A percentile compares a stretch with the other conserved stretches of the same genome.
Evolutionary conservation across 2,329 filamentous ascomycete genomes (phyloP).

Genomic region (Trichoderma hamatum): DNA sequence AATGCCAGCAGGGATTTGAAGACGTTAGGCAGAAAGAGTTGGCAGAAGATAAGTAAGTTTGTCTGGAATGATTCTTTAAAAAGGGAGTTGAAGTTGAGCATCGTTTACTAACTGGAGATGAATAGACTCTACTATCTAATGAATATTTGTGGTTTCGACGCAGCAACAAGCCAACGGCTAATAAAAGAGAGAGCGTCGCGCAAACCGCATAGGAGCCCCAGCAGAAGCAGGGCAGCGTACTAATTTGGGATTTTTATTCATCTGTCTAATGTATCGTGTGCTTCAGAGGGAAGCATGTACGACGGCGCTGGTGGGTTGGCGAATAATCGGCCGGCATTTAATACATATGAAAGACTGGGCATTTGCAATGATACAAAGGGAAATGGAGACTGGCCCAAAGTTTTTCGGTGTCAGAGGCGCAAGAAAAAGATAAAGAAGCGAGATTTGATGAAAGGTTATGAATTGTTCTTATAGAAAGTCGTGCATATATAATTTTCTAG

Average conservation of each 20-base stretch:
- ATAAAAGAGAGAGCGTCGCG: constrained; percentile 46
- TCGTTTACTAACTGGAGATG: constrained; percentile 31
- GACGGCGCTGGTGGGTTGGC: constrained; percentile 3
- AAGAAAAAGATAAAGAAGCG: neutral
- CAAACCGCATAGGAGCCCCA: constrained; percentile 35
- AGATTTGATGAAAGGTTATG: constrained; percentile 18
- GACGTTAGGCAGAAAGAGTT: constrained; percentile 69
- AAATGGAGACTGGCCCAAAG: neutral
- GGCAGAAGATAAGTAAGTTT: constrained; percentile 73
- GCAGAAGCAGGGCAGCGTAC: constrained; percentile 30
- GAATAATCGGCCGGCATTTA: neutral
- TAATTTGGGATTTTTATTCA: constrained; percentile 8
- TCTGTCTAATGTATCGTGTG: constrained; percentile 10
- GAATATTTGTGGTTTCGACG: constrained; percentile 57
- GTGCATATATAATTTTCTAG: constrained; percentile 6
- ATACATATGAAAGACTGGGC: neutral
- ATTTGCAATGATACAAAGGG: constrained; percentile 3
- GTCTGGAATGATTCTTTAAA: neutral
- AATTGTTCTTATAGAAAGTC: constrained; percentile 9
- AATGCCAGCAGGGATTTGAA: constrained; percentile 75
- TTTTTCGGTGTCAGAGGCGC: constrained; percentile 15
- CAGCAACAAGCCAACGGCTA: constrained; percentile 52
- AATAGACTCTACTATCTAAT: constrained; percentile 55
- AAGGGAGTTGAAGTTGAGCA: too few species aligned
- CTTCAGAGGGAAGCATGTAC: neutral